These are phyloP conservation scores for Phytophthora ramorum DNA, from an alignment of 352 stramenopile genomes.

Conservation along the genomic window DNA sequence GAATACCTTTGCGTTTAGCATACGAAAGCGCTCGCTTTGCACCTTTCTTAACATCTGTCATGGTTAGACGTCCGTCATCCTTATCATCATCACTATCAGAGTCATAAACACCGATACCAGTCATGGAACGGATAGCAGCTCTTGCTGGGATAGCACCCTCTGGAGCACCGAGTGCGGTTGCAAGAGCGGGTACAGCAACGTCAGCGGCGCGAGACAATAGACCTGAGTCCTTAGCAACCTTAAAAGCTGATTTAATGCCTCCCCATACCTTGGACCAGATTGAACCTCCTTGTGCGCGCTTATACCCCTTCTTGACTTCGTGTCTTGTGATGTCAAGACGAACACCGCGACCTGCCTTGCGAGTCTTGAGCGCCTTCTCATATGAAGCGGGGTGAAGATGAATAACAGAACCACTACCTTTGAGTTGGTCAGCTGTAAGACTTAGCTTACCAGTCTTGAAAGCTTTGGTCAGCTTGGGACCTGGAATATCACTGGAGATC, in stretches of 20 bases:
- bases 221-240: conserved; percentile 21
- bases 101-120: conserved; percentile 19
- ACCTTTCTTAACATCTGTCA: conserved; percentile 14
- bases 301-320: conserved; percentile 9
- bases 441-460: conserved; percentile 10
- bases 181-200: conserved; percentile 12
- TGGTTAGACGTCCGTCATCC: conserved; percentile 2
- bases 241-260: conserved; percentile 23
- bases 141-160: conserved; percentile 13
- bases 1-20: conserved; percentile 17
- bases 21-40: conserved; percentile 13
- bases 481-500: conserved; percentile 7
- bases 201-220: background rate
- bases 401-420: conserved; percentile 9
- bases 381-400: conserved; percentile 27
- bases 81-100: conserved; percentile 15
- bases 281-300: background rate
- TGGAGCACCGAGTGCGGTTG: conserved; percentile 7
- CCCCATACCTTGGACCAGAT: conserved; percentile 25
- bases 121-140: conserved; percentile 12
- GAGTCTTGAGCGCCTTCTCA: conserved; percentile 14
- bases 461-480: conserved; percentile 4
- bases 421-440: conserved; percentile 15
- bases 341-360: background rate
- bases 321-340: conserved; percentile 2